Conservation (phyloP, 2,329 filamentous ascomycete species). For the Davidsoniella neocaledoniae region DNA sequence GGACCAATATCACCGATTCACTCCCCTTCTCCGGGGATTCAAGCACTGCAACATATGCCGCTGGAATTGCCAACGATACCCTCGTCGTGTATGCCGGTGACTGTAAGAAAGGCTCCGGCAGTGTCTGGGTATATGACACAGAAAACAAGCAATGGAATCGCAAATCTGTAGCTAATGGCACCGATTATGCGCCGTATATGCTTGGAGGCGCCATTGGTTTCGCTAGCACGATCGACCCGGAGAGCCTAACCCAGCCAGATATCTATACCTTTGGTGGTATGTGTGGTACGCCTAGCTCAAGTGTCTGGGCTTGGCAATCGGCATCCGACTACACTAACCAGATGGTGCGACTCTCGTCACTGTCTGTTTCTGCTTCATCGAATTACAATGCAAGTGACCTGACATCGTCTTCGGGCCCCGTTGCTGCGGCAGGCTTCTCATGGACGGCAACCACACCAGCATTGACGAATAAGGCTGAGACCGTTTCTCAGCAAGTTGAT, state of each 20-base stretch:
- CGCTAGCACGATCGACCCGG: slow-evolving; percentile 39
- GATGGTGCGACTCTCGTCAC: slow-evolving; percentile 45
- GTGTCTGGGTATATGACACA: slow-evolving; percentile 52
- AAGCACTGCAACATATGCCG: slow-evolving; percentile 42
- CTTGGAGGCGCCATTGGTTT: slow-evolving; percentile 47
- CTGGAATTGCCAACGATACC: slow-evolving; percentile 46
- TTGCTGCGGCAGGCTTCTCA: slow-evolving; percentile 69
- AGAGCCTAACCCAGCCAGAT: slow-evolving; percentile 23
- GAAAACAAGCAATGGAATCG: slow-evolving; percentile 19
- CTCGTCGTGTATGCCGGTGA: slow-evolving; percentile 60
- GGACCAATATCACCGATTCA: slow-evolving; percentile 34
- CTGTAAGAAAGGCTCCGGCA: slow-evolving; percentile 39
- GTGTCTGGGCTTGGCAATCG: slow-evolving; percentile 44
- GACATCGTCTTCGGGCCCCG: slow-evolving; percentile 19
- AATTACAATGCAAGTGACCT: slow-evolving; percentile 15
- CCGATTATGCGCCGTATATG: slow-evolving; percentile 26
- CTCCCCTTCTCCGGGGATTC: slow-evolving; percentile 45
- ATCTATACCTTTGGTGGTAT: slow-evolving; percentile 79
- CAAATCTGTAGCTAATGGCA: slow-evolving; percentile 12
- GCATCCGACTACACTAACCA: slow-evolving; percentile 61
- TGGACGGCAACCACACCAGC: slow-evolving; percentile 59
- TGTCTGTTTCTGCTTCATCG: slow-evolving; percentile 22
- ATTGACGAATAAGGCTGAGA: slow-evolving; percentile 48
- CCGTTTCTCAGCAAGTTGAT: slow-evolving; percentile 54
- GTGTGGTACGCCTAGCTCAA: slow-evolving; percentile 33